Conservation (phyloP, 2,329 filamentous ascomycete genomes). For the Rutstroemia sp. region DNA sequence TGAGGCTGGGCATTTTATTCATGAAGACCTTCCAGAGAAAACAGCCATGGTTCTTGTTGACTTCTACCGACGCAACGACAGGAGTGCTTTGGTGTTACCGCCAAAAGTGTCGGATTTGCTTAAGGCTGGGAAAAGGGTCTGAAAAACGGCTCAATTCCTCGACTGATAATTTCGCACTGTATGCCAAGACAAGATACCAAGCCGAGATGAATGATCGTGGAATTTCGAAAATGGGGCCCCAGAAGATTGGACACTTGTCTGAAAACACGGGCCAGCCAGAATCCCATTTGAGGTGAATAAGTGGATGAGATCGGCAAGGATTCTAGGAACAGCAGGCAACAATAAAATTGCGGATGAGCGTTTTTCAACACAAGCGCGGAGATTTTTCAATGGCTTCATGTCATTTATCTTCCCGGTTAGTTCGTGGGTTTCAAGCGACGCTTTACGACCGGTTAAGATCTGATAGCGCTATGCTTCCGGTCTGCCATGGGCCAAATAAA, state of each 20-base stretch:
- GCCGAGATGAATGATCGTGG: not conserved
- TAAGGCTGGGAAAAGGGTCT: conserved; percentile 52
- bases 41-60: conserved; percentile 79
- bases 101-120: conserved; percentile 80
- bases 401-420: not conserved
- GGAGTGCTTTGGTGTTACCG: conserved; percentile 75
- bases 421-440: not conserved
- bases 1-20: conserved; percentile 92
- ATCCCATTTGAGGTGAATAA: not conserved
- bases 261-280: not conserved
- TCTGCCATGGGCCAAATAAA: too few relatives aligned
- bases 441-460: not conserved
- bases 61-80: conserved; percentile 87
- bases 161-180: not conserved
- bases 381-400: not conserved
- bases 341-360: too few relatives aligned
- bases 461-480: too few relatives aligned
- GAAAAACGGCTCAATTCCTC: not conserved
- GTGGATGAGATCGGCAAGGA: not conserved
- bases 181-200: not conserved
- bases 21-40: conserved; percentile 89
- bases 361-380: not conserved
- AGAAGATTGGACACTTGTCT: not conserved
- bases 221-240: too few relatives aligned
- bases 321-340: too few relatives aligned